Percentiles rank a stretch among this genome's conserved stretches.
Conservation (phyloP, 345 rosid species). For the Eutrema yunnanense region DNA sequence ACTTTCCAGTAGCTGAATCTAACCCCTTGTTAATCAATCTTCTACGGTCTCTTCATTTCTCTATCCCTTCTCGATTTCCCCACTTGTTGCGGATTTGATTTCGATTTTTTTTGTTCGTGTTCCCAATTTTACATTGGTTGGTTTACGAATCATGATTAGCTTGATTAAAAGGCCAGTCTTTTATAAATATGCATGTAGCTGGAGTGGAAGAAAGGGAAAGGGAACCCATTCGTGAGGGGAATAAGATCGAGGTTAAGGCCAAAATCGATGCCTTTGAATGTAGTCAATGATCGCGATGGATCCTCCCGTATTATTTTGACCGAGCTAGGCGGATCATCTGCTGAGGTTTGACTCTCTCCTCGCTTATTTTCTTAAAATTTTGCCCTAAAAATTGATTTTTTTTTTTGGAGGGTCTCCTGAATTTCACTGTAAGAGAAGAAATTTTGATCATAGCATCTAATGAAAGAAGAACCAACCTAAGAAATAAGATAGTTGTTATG, state of each 20-base stretch:
- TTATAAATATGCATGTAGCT: constrained; percentile 37
- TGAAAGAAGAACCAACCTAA: neutral
- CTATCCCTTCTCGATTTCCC: neutral
- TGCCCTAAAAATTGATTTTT: neutral
- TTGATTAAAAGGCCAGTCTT: neutral
- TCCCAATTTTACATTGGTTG: neutral
- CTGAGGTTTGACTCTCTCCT: constrained; percentile 48
- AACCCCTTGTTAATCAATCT: too few relatives aligned
- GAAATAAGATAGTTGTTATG: neutral
- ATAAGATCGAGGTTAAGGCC: constrained; percentile 34
- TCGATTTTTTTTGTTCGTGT: neutral
- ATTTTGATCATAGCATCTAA: neutral
- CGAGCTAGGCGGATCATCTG: constrained; percentile 70
- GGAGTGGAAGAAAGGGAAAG: constrained; percentile 82
- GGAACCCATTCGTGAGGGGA: constrained; percentile 54
- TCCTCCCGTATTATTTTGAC: constrained; percentile 56
- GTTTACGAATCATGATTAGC: too few relatives aligned
- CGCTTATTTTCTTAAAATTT: neutral
- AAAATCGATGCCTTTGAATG: constrained; percentile 62
- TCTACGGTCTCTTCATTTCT: neutral
- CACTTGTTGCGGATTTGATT: neutral
- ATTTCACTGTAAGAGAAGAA: neutral
- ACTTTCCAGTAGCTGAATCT: neutral
- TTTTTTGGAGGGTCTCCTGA: neutral
- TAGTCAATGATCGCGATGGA: constrained; percentile 52